Conservation (phyloP, 495 filamentous ascomycete genomes). For the Aspergillus wentii region DNA sequence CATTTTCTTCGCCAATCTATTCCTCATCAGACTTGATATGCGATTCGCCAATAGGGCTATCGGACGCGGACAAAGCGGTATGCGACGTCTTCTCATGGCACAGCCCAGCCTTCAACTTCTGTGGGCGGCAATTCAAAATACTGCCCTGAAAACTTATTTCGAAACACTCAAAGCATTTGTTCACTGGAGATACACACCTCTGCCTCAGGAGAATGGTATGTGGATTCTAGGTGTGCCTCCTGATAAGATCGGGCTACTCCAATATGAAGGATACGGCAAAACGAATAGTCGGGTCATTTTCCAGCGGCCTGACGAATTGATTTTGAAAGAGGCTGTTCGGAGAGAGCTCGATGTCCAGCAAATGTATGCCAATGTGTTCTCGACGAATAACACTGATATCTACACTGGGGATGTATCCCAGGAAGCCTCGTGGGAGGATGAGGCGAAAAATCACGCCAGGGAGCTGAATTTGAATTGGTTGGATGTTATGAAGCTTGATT, state of each 20-base stretch:
- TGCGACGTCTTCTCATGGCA: constrained; percentile 54
- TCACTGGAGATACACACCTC: constrained; percentile 20
- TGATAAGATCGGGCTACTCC: constrained; percentile 40
- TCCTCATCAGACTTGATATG: constrained; percentile 61
- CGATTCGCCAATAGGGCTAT: constrained; percentile 46
- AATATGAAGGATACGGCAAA: constrained; percentile 48
- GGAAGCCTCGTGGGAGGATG: constrained; percentile 4
- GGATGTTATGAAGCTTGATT: neutral
- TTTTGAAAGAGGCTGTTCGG: constrained; percentile 43
- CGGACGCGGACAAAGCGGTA: constrained; percentile 25
- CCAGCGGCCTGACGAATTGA: constrained; percentile 50
- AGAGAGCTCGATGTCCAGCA: constrained; percentile 40
- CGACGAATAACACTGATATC: neutral
- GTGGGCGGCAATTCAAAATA: constrained; percentile 41
- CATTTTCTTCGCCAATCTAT: constrained; percentile 47
- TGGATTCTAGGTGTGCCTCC: constrained; percentile 43
- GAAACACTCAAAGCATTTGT: constrained; percentile 46
- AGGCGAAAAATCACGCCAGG: neutral
- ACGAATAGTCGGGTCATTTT: constrained; percentile 27
- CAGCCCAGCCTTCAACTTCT: constrained; percentile 50
- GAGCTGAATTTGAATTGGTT: neutral
- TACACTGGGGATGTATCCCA: neutral
- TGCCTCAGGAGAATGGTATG: constrained; percentile 1
- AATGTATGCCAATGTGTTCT: constrained; percentile 42
- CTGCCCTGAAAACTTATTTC: constrained; percentile 23